Conservation (phyloP, 192 early-diverging fungal genomes). For the Geranomyces variabilis region DNA sequence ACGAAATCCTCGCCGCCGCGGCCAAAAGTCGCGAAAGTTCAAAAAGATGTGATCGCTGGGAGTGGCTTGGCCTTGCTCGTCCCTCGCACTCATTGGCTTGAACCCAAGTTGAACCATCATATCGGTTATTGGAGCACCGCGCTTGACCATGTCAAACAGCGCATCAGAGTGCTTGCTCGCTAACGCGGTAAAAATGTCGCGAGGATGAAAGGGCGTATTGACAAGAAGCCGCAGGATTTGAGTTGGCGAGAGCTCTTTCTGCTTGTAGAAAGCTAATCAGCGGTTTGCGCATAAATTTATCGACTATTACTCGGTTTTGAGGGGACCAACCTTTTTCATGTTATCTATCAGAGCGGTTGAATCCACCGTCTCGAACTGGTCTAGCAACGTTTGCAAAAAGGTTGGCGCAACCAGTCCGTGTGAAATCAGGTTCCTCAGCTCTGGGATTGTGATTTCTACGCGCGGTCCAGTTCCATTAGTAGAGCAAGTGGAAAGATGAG, state of each 20-base stretch:
- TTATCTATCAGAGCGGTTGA: slow-evolving; percentile 40
- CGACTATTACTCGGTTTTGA: too few relatives aligned
- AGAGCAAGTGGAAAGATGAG: background rate
- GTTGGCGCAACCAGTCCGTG: slow-evolving; percentile 54
- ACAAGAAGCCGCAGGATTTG: slow-evolving; percentile 52
- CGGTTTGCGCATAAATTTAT: background rate
- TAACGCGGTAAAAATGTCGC: slow-evolving; percentile 54
- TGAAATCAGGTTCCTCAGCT: slow-evolving; percentile 56
- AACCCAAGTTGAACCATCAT: slow-evolving; percentile 46
- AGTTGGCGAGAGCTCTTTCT: slow-evolving; percentile 43
- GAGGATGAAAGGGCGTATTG: slow-evolving; percentile 50
- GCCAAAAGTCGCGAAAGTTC: background rate
- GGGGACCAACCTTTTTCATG: slow-evolving; percentile 50
- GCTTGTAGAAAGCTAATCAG: background rate
- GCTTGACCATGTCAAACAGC: slow-evolving; percentile 34
- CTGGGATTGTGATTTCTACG: slow-evolving; percentile 44
- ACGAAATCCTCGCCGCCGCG: slow-evolving; percentile 4
- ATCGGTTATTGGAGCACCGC: slow-evolving; percentile 43
- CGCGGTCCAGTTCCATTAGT: background rate
- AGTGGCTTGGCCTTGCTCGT: background rate
- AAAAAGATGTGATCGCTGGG: background rate
- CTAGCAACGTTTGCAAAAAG: slow-evolving; percentile 49
- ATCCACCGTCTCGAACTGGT: slow-evolving; percentile 48
- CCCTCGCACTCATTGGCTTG: background rate
- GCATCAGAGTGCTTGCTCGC: slow-evolving; percentile 28